A percentile compares a stretch with the other conserved stretches of the same genome.
Conservation (phyloP, 108 stramenopile species). For the Epipyxis sp. region DNA sequence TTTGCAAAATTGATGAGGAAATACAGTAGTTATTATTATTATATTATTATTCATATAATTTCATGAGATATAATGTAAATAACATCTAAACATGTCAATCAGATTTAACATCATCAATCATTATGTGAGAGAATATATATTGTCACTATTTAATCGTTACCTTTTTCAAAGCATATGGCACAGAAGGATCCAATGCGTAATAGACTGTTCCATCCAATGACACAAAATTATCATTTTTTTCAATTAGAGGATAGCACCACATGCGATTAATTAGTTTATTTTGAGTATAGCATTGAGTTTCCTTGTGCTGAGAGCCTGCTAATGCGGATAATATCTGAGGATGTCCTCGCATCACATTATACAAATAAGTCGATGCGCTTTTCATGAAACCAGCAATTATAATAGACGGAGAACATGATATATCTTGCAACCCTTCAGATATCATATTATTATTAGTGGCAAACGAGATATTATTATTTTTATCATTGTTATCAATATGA, state of each 20-base stretch:
- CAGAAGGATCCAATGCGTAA: neutral
- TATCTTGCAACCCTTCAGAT: too few species aligned
- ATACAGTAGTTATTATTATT: too few species aligned
- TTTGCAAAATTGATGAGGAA: too few species aligned
- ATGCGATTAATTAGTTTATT: neutral
- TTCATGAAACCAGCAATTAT: conserved; percentile 18
- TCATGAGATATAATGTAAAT: too few species aligned
- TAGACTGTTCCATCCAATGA: neutral
- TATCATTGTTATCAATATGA: too few species aligned
- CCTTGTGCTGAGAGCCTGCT: neutral
- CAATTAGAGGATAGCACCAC: neutral
- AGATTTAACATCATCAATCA: too few species aligned
- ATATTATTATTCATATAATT: too few species aligned
- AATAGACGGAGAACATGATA: conserved; percentile 8
- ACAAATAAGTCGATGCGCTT: conserved; percentile 11
- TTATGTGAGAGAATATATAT: too few species aligned
- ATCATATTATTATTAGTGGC: too few species aligned
- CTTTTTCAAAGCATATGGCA: neutral
- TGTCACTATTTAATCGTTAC: too few species aligned
- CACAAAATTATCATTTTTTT: neutral
- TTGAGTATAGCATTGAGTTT: neutral
- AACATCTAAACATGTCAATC: too few species aligned
- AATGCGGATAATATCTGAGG: neutral
- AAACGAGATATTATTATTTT: too few species aligned
- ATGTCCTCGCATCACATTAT: neutral